A percentile compares a stretch with the other conserved stretches of the same genome.
Evolutionary conservation across 2,329 filamentous ascomycete species (phyloP).

Genomic region (Metarhizium robertsii): DNA sequence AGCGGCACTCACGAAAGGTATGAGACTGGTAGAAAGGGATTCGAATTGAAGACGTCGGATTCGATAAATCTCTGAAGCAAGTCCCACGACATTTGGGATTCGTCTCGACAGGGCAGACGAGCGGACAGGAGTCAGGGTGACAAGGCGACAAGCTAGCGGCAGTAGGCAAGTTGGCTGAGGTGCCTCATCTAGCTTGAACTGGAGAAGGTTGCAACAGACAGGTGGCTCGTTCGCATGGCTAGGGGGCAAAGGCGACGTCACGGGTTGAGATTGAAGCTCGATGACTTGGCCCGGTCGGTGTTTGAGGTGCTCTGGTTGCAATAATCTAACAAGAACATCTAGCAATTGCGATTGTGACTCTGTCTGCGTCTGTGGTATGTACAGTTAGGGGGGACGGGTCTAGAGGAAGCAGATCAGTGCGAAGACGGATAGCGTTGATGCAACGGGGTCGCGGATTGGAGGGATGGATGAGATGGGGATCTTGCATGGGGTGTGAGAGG

Average conservation of each 20-base stretch:
- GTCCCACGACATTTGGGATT: constrained; percentile 64
- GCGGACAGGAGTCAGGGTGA: neutral
- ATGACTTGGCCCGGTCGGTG: neutral
- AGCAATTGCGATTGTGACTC: neutral
- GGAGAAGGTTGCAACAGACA: constrained; percentile 7
- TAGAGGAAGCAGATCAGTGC: neutral
- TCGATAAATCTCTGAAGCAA: constrained; percentile 84
- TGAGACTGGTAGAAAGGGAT: constrained; percentile 79
- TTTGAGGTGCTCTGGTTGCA: neutral
- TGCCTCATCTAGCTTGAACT: constrained; percentile 14
- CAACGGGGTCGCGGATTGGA: constrained; percentile 2
- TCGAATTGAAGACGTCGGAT: constrained; percentile 88
- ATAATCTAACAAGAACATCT: neutral
- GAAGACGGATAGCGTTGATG: constrained; percentile 1
- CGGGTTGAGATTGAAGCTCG: neutral
- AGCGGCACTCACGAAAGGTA: constrained; percentile 68
- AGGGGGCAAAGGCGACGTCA: neutral
- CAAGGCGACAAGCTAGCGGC: constrained; percentile 5
- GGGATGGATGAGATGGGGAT: constrained; percentile 4
- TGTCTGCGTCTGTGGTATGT: neutral
- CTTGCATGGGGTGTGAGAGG: constrained; percentile 1
- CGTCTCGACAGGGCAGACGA: neutral
- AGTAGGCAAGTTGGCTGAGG: constrained; percentile 4
- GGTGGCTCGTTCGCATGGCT: constrained; percentile 14
- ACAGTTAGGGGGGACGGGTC: neutral